Percentiles rank a stretch among this genome's conserved stretches.
Evolutionary conservation across 345 rosid genomes (phyloP).

Genomic region (Salix dunnii): DNA sequence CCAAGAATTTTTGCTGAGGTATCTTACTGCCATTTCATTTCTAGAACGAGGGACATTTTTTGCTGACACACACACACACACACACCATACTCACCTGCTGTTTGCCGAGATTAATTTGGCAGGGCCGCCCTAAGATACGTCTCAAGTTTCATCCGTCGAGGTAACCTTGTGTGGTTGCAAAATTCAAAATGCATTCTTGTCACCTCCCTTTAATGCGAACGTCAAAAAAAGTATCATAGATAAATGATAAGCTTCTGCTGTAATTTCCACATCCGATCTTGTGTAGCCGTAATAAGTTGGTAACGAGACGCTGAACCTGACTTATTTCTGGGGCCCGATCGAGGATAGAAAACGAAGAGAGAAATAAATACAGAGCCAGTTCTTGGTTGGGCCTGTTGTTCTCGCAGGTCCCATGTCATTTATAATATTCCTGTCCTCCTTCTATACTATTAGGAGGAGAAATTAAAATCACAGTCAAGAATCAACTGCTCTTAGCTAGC

Average conservation of each 20-base stretch:
- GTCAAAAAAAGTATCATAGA: not conserved
- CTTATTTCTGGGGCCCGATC: not conserved
- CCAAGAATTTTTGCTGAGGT: no score
- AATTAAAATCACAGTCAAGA: not conserved
- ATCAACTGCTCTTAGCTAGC: not conserved
- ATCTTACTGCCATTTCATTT: no score
- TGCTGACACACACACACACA: not conserved
- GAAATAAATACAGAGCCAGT: not conserved
- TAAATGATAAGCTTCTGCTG: not conserved
- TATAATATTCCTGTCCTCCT: no score
- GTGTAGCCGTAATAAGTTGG: not conserved
- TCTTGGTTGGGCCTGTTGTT: not conserved
- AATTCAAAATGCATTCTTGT: not conserved
- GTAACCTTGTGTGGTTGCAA: not conserved
- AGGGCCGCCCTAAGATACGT: not conserved
- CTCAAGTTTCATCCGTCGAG: not conserved
- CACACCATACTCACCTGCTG: not conserved
- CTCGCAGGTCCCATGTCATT: not conserved
- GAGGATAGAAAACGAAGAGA: not conserved
- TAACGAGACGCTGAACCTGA: not conserved
- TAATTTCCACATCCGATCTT: not conserved
- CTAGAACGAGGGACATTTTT: not conserved
- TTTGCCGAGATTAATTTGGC: not conserved
- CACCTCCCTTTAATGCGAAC: not conserved
- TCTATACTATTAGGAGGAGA: not conserved